Evolutionary conservation across 2,329 filamentous ascomycete genomes (phyloP), one percentile per base, ranked within the genome.

Genomic region (Talaromyces sp.): DNA sequence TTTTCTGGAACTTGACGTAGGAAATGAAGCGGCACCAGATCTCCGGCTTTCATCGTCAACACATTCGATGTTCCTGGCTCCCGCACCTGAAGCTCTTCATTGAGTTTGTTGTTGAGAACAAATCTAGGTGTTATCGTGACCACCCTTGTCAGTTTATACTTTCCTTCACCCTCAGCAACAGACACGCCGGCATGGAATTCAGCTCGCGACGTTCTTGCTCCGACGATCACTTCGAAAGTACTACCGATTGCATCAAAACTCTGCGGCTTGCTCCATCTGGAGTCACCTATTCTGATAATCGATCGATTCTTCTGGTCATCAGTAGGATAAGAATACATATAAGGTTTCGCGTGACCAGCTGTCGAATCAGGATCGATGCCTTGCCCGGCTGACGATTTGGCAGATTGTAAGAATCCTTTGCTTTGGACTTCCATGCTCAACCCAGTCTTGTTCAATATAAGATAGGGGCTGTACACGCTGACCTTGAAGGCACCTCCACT

Each of bases 201-300:
- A 2, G 89, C 89, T 68, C 86, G 83, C 50, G 86, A 89, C 49
- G 85, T 86, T 1, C 85, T 80, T 0, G 93, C 92, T 59, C 90
- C 90, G 39, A 99, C 83, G 39, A 95, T 86, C 41, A 97, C 91
- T 71, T 97, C 93, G 16, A 92, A 90, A 0, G 90, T 93, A 72
- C 94, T 98, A 37, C 95, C 95, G 69, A 99, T 95, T 22, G 95
- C 95, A 74, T 99, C 96, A 72, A 99, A 97, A 84, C 92, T 97
- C 75, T 98, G 94, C 0, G 94, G 92, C 75, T 95, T 97, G 80
- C 95, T 98, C 96, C 95, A 99, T 66, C 89, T 87, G 0, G 95
- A 97, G 63, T 96, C 90, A 5, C 90, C 92, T 47, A 97, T 87
- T 79, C 92, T 96, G 66, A 99, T 82, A 52, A 96, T 81, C 7